Evolutionary conservation across 257 asterid species (phyloP).

Genomic region (Solanum sitiens): DNA sequence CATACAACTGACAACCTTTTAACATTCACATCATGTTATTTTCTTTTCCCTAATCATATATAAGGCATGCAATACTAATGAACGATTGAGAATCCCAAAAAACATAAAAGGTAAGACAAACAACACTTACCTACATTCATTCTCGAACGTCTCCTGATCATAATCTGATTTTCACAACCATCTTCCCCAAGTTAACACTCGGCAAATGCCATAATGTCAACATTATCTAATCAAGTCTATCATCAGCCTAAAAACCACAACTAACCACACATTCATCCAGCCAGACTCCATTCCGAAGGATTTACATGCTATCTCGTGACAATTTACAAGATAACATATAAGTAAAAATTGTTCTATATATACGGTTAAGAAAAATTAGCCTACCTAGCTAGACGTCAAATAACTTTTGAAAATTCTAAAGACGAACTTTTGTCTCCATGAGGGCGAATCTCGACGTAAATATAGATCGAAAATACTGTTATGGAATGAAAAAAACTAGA

Average conservation of each 20-base stretch:
- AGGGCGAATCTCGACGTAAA: background rate
- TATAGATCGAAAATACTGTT: no score
- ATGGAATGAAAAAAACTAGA: no score
- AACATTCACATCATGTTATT: background rate
- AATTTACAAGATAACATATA: background rate
- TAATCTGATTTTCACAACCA: background rate
- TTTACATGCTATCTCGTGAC: background rate
- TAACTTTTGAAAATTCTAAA: background rate
- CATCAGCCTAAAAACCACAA: background rate
- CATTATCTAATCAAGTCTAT: no score
- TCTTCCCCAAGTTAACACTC: background rate
- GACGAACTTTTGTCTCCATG: background rate
- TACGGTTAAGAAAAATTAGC: no score
- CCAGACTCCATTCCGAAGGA: background rate
- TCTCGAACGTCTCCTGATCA: background rate
- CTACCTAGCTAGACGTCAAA: background rate
- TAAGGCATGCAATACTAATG: background rate
- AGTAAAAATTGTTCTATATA: no score
- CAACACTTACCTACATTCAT: background rate
- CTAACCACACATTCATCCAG: background rate
- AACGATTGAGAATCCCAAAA: background rate
- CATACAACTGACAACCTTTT: background rate
- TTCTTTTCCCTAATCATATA: background rate
- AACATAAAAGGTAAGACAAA: background rate
- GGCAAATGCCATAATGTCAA: background rate